Evolutionary conservation across 306 rosid genomes (phyloP).

Genomic region (Gillenia trifoliata): DNA sequence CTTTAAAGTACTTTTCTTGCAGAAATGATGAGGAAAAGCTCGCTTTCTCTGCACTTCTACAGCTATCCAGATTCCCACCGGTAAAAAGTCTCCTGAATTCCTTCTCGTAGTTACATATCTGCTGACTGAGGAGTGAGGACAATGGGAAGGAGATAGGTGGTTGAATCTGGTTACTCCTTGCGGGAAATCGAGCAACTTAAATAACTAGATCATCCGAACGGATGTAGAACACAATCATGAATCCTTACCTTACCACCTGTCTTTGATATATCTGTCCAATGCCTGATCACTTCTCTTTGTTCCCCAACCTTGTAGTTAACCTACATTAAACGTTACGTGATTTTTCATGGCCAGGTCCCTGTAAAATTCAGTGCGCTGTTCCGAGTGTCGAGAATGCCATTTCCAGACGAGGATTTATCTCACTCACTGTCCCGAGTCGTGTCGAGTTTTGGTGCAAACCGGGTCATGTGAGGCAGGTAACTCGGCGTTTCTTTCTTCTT

Average conservation of each 20-base stretch:
- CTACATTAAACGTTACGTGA: not conserved
- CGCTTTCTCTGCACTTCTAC: slow-evolving; percentile 57
- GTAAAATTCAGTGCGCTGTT: slow-evolving; percentile 86
- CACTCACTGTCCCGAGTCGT: slow-evolving; percentile 50
- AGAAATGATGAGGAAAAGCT: slow-evolving; percentile 67
- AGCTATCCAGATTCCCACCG: slow-evolving; percentile 80
- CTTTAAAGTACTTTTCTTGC: slow-evolving; percentile 27
- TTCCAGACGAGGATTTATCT: slow-evolving; percentile 63
- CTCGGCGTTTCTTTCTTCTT: not conserved
- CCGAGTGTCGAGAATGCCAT: slow-evolving; percentile 69
- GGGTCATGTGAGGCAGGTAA: slow-evolving; percentile 88
- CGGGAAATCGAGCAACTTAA: not conserved
- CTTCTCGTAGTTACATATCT: not conserved
- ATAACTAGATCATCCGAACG: not conserved
- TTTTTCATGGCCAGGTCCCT: slow-evolving; percentile 44
- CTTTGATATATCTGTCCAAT: not conserved
- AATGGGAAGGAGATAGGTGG: not conserved
- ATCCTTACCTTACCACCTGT: not conserved
- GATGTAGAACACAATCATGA: not conserved
- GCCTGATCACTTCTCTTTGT: not conserved
- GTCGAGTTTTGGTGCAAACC: slow-evolving; percentile 71
- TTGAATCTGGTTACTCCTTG: not conserved
- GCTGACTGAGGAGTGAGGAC: not conserved
- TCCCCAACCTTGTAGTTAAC: not conserved
- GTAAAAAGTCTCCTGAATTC: slow-evolving; percentile 28